Conservation (phyloP, 2,329 filamentous ascomycete genomes). For the Metarhizium rileyi region DNA sequence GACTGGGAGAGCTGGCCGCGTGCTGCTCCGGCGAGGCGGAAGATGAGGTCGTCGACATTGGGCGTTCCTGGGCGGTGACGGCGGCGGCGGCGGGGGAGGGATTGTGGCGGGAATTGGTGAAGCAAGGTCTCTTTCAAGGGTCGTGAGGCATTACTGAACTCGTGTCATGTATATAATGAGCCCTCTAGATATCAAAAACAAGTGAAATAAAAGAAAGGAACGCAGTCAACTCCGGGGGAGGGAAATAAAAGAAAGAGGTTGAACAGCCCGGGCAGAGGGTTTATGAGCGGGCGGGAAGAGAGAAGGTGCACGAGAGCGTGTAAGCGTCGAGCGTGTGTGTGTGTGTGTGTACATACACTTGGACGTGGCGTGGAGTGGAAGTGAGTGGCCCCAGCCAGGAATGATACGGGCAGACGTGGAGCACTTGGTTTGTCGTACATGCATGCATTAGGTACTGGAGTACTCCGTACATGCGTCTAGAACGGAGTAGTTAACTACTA, state of each 20-base stretch:
- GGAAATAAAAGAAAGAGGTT: background rate
- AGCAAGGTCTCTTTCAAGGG: constrained; percentile 1
- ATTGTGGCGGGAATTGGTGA: constrained; percentile 1
- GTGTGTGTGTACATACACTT: background rate
- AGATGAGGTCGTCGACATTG: constrained; percentile 18
- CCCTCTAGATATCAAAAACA: background rate
- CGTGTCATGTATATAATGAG: background rate
- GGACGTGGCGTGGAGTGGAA: background rate
- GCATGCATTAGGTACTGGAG: no score
- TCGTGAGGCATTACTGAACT: constrained; percentile 8
- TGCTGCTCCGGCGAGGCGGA: constrained; percentile 17
- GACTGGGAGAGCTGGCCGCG: constrained; percentile 12
- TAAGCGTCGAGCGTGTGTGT: background rate
- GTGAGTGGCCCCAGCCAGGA: background rate
- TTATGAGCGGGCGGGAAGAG: background rate
- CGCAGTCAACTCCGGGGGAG: background rate
- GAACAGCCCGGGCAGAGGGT: background rate
- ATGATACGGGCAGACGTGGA: no score
- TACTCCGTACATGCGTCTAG: no score
- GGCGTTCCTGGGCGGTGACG: constrained; percentile 1
- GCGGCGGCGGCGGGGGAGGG: background rate
- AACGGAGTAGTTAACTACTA: no score
- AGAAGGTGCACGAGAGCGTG: background rate
- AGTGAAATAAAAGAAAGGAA: background rate
- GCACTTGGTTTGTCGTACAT: no score